Percentiles rank a stretch among this genome's conserved stretches.
Conservation (phyloP, 2,329 filamentous ascomycete species). For the Fusarium haematococcum region DNA sequence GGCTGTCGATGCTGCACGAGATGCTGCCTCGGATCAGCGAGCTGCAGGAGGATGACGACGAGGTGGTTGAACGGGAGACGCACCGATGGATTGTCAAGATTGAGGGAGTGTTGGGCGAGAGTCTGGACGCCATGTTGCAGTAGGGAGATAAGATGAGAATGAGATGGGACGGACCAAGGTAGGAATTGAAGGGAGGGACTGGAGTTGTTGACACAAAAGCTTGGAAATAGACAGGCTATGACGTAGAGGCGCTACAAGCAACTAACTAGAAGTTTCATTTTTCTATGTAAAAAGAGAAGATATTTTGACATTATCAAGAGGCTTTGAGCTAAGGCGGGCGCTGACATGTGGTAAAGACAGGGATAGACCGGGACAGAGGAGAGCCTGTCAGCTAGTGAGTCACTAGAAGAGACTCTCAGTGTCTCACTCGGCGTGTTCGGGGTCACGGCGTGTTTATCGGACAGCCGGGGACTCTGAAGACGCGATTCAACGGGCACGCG, state of each 20-base stretch:
- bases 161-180: conserved; percentile 25
- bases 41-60: conserved; percentile 95
- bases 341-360: conserved; percentile 10
- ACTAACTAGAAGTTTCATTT: conserved; percentile 4
- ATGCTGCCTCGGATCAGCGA: conserved; percentile 98
- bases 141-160: conserved; percentile 57
- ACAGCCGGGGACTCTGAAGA: conserved; percentile 20
- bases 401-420: not conserved
- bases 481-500: conserved; percentile 20
- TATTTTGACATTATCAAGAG: conserved; percentile 4
- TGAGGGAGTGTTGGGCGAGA: conserved; percentile 90
- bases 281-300: conserved; percentile 19
- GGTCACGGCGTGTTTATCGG: conserved; percentile 17
- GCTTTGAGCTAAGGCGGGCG: not conserved
- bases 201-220: conserved; percentile 23
- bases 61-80: conserved; percentile 90
- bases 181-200: not conserved
- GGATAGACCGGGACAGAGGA: conserved; percentile 16
- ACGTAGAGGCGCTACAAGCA: conserved; percentile 13
- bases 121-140: conserved; percentile 90
- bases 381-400: conserved; percentile 13
- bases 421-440: conserved; percentile 5
- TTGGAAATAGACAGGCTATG: conserved; percentile 24
- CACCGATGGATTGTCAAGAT: conserved; percentile 91
- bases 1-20: conserved; percentile 90